Evolutionary conservation across 257 asterid genomes (phyloP), one percentile per base, ranked within the genome.

Genomic region (Ballota nigra): DNA sequence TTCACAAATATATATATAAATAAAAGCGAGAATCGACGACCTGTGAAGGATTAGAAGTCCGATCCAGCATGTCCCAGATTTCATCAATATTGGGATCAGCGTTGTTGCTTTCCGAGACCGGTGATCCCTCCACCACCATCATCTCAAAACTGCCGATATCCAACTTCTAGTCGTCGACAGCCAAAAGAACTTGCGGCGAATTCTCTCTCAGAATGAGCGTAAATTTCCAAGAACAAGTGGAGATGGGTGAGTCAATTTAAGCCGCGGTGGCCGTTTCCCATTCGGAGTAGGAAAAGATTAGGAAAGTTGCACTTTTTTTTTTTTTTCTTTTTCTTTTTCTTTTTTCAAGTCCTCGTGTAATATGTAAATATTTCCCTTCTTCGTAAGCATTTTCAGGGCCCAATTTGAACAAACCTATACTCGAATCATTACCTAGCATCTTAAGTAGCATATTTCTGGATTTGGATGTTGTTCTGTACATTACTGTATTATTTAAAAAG

Each of bases 41-140:
- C 84, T 84, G 72, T 4, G 57, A 41, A 24, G 74, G 43, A 63
- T 41, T 49, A 31, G 78, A 57, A 0, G 63, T 41, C 36, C 38
- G 88, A 0, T 57, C 86, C 75, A 84, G 24, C 0, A 74, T 60
- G 10, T 57, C 57, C 85, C 79, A 82, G 0, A 87, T 6, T 18
- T 67, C 36, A 3, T 81, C 92, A 3, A 87, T 31, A 79, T 89
- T 91, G 31, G 86, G 49, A 10, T 70, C 53, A 4, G 81, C 86
- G 59, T 78, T 83, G 7, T 56, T 56, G 11, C 9, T 6, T 41
- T 9, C 28, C 31, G 31, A 47, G 65, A 20, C 38, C 79, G 75
- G 28, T 33, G 75, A 75, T 67, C 76, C 72, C 52, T 85, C 84
- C 66, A 86, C 84, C 95, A 84, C 82, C 90, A 88, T 80, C 95